Evolutionary conservation across 2,329 filamentous ascomycete species (phyloP), one percentile per base, ranked within the genome.

Genomic region (Ophiostoma sp.): DNA sequence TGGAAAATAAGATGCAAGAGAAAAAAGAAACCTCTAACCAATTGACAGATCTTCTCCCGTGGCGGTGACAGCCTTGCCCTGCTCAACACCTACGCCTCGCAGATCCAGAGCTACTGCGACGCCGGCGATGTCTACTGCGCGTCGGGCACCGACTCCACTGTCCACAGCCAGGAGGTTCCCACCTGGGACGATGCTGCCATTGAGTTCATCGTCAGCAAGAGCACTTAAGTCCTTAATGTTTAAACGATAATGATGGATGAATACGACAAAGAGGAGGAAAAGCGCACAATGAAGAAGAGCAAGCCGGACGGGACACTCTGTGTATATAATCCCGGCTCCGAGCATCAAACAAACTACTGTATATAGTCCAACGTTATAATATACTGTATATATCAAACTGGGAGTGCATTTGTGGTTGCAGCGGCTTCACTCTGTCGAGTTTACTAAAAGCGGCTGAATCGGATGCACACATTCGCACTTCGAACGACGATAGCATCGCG

Each of bases 71-170:
- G 44, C 41, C 69, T 71, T 11, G 67, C 73, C 6, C 70, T 73
- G 36, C 76, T 76, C 68, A 73, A 74, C 68, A 67, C 72, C 6
- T 75, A 74, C 64, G 70, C 73, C 11, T 69, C 69, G 44, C 67
- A 71, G 17, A 77, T 77, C 67, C 72, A 73, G 54, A 74, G 73
- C 62, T 77, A 74, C 71, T 77, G 76, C 67, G 74, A 77, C 67
- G 70, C 70, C 0, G 74, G 74, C 60, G 76, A 77, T 62, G 72
- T 75, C 1, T 77, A 75, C 68, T 77, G 76, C 71, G 75, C 76
- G 44, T 64, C 57, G 1, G 76, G 76, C 31, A 68, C 68, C 54
- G 71, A 72, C 52, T 64, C 69, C 20, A 57, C 64, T 1, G 72
- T 72, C 20, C 76, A 77, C 68, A 71, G 75, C 11, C 6, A 52